These are phyloP conservation scores for Carex parvula DNA, from an alignment of 176 grass and related monocot genomes.

Conservation along the genomic window DNA sequence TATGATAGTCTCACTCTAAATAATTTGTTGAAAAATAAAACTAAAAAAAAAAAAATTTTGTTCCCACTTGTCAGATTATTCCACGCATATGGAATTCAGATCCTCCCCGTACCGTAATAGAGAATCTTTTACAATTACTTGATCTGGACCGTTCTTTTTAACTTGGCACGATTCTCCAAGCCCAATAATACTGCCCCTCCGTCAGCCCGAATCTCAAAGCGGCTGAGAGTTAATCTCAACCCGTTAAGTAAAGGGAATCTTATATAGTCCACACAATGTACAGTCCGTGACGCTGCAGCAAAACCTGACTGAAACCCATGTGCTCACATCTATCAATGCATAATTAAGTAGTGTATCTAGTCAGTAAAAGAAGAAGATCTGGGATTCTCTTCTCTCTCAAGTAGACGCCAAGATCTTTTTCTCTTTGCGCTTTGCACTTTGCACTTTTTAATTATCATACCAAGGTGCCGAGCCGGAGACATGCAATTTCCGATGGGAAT, in stretches of 20 bases:
- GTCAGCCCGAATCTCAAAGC: no score
- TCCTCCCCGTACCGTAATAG: no score
- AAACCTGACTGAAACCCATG: not conserved
- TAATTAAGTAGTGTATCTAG: not conserved
- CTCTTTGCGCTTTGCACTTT: not conserved
- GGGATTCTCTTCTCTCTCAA: not conserved
- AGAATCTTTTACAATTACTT: no score
- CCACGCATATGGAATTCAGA: no score
- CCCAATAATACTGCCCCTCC: no score
- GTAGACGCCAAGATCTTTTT: not conserved
- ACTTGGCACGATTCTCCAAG: no score
- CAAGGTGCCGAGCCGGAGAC: not conserved
- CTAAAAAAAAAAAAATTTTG: not conserved
- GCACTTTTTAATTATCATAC: slow-evolving; percentile 3
- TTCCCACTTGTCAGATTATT: not conserved
- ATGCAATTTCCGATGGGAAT: not conserved
- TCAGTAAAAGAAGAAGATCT: not conserved
- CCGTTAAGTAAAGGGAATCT: no score
- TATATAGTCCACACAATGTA: no score
- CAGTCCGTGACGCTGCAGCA: not conserved
- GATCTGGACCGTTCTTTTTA: no score
- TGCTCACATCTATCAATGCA: slow-evolving; percentile 7
- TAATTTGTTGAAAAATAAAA: not conserved
- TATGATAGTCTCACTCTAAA: no score
- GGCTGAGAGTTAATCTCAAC: no score